These are phyloP conservation scores for Dendrobium nobile DNA, from an alignment of 106 monocot species.

Conservation along the genomic window DNA sequence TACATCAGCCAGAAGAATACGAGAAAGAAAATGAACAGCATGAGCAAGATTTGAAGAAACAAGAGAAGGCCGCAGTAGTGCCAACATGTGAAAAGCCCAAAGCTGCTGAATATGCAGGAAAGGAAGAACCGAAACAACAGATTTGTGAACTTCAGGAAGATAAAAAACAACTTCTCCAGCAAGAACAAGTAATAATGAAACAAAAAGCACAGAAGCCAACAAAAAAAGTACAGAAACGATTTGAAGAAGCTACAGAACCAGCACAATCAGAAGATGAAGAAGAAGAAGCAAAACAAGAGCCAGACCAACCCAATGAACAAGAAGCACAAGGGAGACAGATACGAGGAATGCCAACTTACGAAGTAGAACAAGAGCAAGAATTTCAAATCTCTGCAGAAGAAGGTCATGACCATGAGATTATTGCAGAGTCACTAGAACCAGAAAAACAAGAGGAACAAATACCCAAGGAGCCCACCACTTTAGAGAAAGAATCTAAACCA, in stretches of 20 bases:
- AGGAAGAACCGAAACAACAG: no score
- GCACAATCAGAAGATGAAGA: not conserved
- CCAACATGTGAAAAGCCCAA: not conserved
- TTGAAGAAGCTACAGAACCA: no score
- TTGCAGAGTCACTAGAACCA: not conserved
- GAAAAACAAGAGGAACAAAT: not conserved
- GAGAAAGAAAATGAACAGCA: not conserved
- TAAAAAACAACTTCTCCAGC: no score
- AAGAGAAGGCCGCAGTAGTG: not conserved
- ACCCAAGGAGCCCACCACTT: not conserved
- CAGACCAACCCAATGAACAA: not conserved
- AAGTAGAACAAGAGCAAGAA: not conserved
- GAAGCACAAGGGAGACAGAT: not conserved
- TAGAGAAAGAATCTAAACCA: not conserved
- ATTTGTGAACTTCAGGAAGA: no score
- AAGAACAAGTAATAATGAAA: not conserved
- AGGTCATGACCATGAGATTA: not conserved
- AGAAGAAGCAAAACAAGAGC: no score
- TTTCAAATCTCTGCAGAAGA: not conserved
- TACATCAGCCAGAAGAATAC: not conserved
- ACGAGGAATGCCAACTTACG: not conserved
- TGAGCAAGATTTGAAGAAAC: not conserved
- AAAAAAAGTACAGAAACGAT: no score
- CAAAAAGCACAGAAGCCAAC: no score
- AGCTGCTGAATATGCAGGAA: not conserved